phyloP scores from a whole-genome alignment of 441 rosid species.

The Populus hybrid region DNA sequence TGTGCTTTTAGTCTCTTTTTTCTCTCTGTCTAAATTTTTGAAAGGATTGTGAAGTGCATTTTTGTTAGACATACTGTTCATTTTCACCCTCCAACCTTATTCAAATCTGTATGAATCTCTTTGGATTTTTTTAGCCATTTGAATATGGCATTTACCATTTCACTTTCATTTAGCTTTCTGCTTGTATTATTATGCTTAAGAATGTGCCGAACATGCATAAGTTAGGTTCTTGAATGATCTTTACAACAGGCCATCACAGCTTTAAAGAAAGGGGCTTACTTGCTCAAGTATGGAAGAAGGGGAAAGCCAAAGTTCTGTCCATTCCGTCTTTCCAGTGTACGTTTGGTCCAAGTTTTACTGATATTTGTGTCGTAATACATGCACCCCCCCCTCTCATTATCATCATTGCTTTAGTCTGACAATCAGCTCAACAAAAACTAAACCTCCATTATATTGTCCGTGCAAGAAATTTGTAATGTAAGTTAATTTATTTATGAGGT shows the following conservation, averaged over 20 bases:
- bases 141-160: not conserved
- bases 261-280: slow-evolving; percentile 87
- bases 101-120: not conserved
- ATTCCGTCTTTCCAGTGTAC: slow-evolving; percentile 94
- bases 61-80: not conserved
- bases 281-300: slow-evolving; percentile 96
- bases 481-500: not conserved
- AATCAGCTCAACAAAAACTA: slow-evolving; percentile 3
- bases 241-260: slow-evolving; percentile 87
- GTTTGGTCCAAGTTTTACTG: slow-evolving; percentile 20
- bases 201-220: slow-evolving; percentile 26
- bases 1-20: slow-evolving; percentile 3
- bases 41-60: not conserved
- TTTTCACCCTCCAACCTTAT: not conserved
- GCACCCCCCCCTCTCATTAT: not conserved
- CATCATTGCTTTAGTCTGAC: slow-evolving; percentile 2
- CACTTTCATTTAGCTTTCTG: slow-evolving; percentile 10
- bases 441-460: not conserved
- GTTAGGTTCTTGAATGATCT: slow-evolving; percentile 37
- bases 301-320: slow-evolving; percentile 99
- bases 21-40: not conserved
- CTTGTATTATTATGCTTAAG: slow-evolving; percentile 3
- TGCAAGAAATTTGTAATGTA: not conserved
- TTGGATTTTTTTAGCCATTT: slow-evolving; percentile 1
- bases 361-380: not conserved